These are phyloP conservation scores for Phytophthora sansomeana DNA, from an alignment of 352 stramenopile genomes.

Conservation along the genomic window DNA sequence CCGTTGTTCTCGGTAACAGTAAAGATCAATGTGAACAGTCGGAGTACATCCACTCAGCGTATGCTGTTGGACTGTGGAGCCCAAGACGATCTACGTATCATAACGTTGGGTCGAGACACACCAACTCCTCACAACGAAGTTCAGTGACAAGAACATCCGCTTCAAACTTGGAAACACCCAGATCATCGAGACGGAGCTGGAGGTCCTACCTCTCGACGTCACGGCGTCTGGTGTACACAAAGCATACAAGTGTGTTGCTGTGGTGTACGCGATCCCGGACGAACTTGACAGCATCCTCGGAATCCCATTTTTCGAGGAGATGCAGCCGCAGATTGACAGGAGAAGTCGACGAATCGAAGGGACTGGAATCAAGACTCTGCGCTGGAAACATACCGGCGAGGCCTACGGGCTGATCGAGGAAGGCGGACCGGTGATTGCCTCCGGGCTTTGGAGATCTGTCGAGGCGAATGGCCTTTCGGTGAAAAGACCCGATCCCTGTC, in stretches of 20 bases:
- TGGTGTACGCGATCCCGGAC: conserved; percentile 1
- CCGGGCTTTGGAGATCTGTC: conserved; percentile 10
- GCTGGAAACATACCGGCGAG: not conserved
- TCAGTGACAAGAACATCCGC: conserved; percentile 16
- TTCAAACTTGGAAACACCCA: conserved; percentile 16
- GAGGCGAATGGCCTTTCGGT: too few species aligned
- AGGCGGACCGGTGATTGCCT: too few species aligned
- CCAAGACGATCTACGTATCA: conserved; percentile 7
- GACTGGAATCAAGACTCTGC: conserved; percentile 1
- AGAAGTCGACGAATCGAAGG: conserved; percentile 10
- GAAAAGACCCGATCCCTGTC: conserved; percentile 12
- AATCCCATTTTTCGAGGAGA: conserved; percentile 22
- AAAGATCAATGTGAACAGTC: not conserved
- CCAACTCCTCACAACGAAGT: conserved; percentile 3
- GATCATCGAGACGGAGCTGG: conserved; percentile 5
- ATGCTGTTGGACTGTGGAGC: conserved; percentile 10
- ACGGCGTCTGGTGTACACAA: not conserved
- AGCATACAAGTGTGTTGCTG: conserved; percentile 1
- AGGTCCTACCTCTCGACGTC: conserved; percentile 9
- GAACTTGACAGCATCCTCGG: conserved; percentile 17
- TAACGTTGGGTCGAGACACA: conserved; percentile 6
- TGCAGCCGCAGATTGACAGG: conserved; percentile 14
- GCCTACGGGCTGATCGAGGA: too few species aligned
- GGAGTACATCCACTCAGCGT: not conserved
- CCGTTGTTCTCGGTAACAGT: conserved; percentile 4